These are phyloP conservation scores for Ustulina deusta DNA, from an alignment of 2,329 filamentous ascomycete genomes.

Conservation along the genomic window DNA sequence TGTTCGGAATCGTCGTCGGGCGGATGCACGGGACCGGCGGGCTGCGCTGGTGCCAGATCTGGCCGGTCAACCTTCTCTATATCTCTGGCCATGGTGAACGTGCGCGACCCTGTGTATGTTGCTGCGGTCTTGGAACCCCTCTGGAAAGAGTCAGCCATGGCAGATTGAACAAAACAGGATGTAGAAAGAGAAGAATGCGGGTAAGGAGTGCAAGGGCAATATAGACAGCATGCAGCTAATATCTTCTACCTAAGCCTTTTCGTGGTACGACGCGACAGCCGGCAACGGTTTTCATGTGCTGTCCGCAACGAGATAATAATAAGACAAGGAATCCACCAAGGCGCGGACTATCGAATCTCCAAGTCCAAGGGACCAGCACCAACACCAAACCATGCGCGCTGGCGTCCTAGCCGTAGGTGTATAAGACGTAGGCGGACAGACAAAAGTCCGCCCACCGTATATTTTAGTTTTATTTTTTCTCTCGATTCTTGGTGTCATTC, in stretches of 20 bases:
- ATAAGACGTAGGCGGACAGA: constrained; percentile 30
- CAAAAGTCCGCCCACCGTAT: constrained; percentile 27
- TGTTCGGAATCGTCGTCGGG: constrained; percentile 47
- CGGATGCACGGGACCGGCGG: constrained; percentile 6
- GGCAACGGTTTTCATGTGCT: constrained; percentile 28
- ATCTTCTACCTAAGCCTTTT: constrained; percentile 17
- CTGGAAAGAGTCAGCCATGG: constrained; percentile 38
- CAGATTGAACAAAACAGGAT: constrained; percentile 9
- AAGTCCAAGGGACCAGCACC: constrained; percentile 7
- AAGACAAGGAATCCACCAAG: constrained; percentile 31
- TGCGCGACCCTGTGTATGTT: constrained; percentile 17
- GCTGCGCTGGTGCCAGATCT: constrained; percentile 13
- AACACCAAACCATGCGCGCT: constrained; percentile 5
- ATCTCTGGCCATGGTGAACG: constrained; percentile 35
- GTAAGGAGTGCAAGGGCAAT: constrained; percentile 18
- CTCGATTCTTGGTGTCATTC: constrained; percentile 14
- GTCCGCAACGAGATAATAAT: constrained; percentile 26
- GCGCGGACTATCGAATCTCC: constrained; percentile 35
- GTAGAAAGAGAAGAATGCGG: constrained; percentile 8
- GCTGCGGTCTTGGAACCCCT: constrained; percentile 35
- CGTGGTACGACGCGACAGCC: constrained; percentile 20
- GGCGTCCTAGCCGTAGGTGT: constrained; percentile 17
- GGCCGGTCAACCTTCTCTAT: constrained; percentile 34
- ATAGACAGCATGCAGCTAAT: constrained; percentile 27
- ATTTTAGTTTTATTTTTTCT: neutral